Conservation (phyloP, 2,329 filamentous ascomycete species). For the Neopestalotiopsis sp. region DNA sequence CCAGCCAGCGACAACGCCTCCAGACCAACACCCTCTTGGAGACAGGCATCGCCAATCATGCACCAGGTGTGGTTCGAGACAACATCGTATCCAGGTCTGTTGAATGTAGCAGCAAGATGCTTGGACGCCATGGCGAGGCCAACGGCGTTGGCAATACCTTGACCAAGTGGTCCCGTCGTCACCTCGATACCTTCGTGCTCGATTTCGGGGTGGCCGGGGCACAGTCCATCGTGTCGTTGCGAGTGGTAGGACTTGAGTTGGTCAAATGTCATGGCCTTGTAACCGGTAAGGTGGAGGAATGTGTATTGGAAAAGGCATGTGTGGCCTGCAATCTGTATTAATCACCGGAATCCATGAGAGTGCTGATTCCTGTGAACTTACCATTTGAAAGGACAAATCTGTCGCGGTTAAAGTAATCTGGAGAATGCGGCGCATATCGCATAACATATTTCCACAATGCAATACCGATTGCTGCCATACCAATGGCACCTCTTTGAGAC, state of each 20-base stretch:
- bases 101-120: slow-evolving; percentile 55
- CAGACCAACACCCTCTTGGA: slow-evolving; percentile 60
- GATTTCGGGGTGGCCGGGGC: slow-evolving; percentile 60
- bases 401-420: slow-evolving; percentile 62
- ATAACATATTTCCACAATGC: slow-evolving; percentile 63
- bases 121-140: slow-evolving; percentile 61
- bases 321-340: slow-evolving; percentile 38
- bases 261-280: slow-evolving; percentile 55
- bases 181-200: slow-evolving; percentile 61
- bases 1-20: slow-evolving; percentile 60
- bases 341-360: neutral
- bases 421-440: slow-evolving; percentile 58
- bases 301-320: slow-evolving; percentile 56
- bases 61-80: slow-evolving; percentile 57
- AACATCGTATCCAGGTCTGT: slow-evolving; percentile 51
- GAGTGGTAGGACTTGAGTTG: slow-evolving; percentile 58
- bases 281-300: slow-evolving; percentile 55
- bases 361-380: slow-evolving; percentile 18
- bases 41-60: slow-evolving; percentile 59
- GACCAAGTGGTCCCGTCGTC: slow-evolving; percentile 61
- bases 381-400: slow-evolving; percentile 65
- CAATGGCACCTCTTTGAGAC: slow-evolving; percentile 31
- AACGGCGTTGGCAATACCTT: slow-evolving; percentile 61
- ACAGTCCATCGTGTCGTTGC: slow-evolving; percentile 44
- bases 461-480: slow-evolving; percentile 42